Conservation (phyloP, 805 yeast species). For the Saccharomycopsis oosterbeekiorum region DNA sequence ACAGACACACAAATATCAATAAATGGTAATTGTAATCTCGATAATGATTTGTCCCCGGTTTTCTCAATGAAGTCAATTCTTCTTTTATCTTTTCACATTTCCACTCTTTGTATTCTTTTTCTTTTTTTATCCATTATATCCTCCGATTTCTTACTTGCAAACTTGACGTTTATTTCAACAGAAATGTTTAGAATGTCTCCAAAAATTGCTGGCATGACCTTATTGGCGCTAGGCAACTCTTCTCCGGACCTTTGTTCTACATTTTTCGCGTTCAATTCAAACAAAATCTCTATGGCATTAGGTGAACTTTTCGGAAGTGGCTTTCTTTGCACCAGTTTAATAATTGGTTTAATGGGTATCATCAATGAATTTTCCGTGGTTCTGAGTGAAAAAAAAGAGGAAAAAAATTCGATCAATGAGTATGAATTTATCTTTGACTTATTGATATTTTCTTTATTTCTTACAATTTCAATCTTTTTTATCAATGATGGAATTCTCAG, state of each 20-base stretch:
- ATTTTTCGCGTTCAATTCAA: conserved; percentile 64
- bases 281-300: conserved; percentile 68
- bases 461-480: conserved; percentile 17
- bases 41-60: not conserved
- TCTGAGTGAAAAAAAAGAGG: not conserved
- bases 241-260: conserved; percentile 85
- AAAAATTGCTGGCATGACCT: conserved; percentile 73
- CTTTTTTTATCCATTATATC: conserved; percentile 67
- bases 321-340: conserved; percentile 66
- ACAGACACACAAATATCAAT: not conserved
- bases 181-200: conserved; percentile 51
- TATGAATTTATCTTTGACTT: conserved; percentile 20
- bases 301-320: conserved; percentile 89
- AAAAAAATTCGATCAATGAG: conserved; percentile 11
- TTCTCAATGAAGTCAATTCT: not conserved
- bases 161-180: conserved; percentile 54
- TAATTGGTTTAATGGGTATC: conserved; percentile 70
- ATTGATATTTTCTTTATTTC: conserved; percentile 19
- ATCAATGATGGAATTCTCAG: conserved; percentile 13
- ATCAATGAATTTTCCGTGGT: conserved; percentile 51
- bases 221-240: conserved; percentile 86
- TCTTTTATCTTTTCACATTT: not conserved
- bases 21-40: not conserved
- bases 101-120: conserved; percentile 34
- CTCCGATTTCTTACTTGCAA: conserved; percentile 73